A percentile compares a stretch with the other conserved stretches of the same genome.
These are phyloP conservation scores for Hypoxylon rickii DNA, from an alignment of 495 filamentous ascomycete genomes.

Conservation along the genomic window DNA sequence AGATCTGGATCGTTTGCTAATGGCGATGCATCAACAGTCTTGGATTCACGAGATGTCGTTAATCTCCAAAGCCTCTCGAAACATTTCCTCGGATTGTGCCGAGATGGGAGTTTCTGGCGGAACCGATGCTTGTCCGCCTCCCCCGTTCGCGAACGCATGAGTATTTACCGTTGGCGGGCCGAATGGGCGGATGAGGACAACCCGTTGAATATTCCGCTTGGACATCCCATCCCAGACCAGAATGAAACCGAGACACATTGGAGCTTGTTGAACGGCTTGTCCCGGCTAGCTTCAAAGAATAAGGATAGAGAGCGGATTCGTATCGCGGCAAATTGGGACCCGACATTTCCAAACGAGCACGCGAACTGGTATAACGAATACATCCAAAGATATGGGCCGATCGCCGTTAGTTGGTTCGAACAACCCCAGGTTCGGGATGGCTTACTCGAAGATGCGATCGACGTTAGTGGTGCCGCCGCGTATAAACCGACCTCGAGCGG, in stretches of 20 bases:
- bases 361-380: conserved; percentile 88
- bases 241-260: conserved; percentile 32
- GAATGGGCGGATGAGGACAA: conserved; percentile 43
- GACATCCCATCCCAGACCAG: conserved; percentile 36
- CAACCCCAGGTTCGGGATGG: conserved; percentile 51
- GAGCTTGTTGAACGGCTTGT: conserved; percentile 19
- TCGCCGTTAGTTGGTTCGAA: conserved; percentile 76
- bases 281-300: conserved; percentile 37
- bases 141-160: conserved; percentile 54
- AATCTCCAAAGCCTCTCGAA: conserved; percentile 72
- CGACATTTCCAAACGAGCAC: conserved; percentile 67
- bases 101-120: conserved; percentile 79
- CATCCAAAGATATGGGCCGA: conserved; percentile 77
- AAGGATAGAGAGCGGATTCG: conserved; percentile 52
- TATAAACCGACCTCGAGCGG: conserved; percentile 51
- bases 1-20: background rate
- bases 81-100: conserved; percentile 67
- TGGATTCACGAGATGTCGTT: conserved; percentile 70
- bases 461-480: conserved; percentile 70
- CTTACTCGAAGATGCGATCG: conserved; percentile 43
- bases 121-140: conserved; percentile 74
- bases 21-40: conserved; percentile 52
- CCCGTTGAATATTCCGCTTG: conserved; percentile 36
- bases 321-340: conserved; percentile 79
- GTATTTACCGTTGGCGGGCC: conserved; percentile 38